Base-by-base conservation (phyloP, 2,329 filamentous ascomycete species). In the Fusarium chaquense region DNA sequence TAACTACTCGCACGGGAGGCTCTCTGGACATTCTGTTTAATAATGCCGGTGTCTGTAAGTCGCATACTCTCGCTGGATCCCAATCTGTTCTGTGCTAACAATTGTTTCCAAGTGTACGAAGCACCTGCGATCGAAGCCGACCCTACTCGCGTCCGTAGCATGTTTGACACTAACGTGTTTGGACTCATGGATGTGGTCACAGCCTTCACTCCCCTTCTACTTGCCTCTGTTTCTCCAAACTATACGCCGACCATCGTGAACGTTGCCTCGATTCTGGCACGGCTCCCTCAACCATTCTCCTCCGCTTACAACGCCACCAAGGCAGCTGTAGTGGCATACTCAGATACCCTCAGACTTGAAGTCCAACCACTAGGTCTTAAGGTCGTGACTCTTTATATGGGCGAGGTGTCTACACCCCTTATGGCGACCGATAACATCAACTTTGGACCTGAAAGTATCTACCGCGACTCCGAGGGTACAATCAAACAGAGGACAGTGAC, bases 341-440 rank as follows among this genome's bases (percentile, higher is more conserved):
- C 66, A 0, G 67, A 69, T 11, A 69, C 67, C 2, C 53, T 69
- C 4, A 47, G 60, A 32, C 60, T 69, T 5, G 67, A 69, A 3
- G 28, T 69, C 0, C 20, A 22, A 0, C 60, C 65, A 6, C 53
- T 69, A 0, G 65, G 67, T 0, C 9, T 68, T 0, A 65, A 26
- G 11, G 67, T 69, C 1, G 28, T 65, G 3, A 69, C 60, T 1
- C 0, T 68, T 0, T 38, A 65, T 20, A 68, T 69, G 67, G 67
- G 67, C 0, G 65, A 58, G 2, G 67, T 69, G 0, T 58, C 67
- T 0, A 65, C 64, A 0, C 5, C 47, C 2, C 5, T 64, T 1
- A 32, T 13, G 28, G 40, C 63, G 2, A 16, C 58, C 1, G 58
- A 63, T 11, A 69, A 64, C n/a, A 53, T 64, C 3, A 55, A 67